Conservation (phyloP, 2,329 filamentous ascomycete species). For the Graphium sp. region DNA sequence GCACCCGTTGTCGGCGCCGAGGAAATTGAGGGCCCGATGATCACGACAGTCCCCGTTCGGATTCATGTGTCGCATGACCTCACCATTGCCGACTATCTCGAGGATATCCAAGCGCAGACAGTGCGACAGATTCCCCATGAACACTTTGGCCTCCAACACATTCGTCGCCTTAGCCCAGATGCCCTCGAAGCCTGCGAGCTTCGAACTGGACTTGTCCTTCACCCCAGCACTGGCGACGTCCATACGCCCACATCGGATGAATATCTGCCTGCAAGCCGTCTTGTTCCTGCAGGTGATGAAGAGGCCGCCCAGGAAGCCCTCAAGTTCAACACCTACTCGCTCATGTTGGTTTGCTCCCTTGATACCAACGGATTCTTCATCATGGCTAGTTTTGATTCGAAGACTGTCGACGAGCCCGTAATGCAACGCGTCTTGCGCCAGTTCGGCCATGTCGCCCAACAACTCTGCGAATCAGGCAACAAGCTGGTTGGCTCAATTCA, state of each 20-base stretch:
- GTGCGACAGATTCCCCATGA: constrained; percentile 45
- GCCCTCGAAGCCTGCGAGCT: constrained; percentile 38
- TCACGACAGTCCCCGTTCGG: constrained; percentile 40
- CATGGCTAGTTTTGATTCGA: constrained; percentile 49
- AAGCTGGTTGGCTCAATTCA: constrained; percentile 15
- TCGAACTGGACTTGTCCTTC: constrained; percentile 35
- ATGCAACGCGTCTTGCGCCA: constrained; percentile 36
- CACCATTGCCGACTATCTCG: constrained; percentile 32
- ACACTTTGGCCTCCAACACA: constrained; percentile 43
- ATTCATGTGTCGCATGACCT: constrained; percentile 23
- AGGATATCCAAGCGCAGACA: constrained; percentile 36
- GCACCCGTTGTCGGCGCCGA: constrained; percentile 28
- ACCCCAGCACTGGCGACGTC: constrained; percentile 16
- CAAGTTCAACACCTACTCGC: constrained; percentile 40
- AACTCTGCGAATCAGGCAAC: constrained; percentile 23
- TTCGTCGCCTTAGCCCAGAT: constrained; percentile 36
- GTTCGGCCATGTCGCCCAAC: constrained; percentile 29
- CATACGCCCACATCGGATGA: constrained; percentile 6
- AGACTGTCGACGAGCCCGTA: constrained; percentile 30
- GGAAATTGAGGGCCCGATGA: constrained; percentile 42
- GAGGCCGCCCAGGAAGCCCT: constrained; percentile 43
- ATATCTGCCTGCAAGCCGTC: constrained; percentile 27
- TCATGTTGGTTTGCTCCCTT: constrained; percentile 49
- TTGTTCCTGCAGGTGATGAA: constrained; percentile 35
- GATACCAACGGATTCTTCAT: constrained; percentile 36